These are phyloP conservation scores for Rhizopogon roseolus DNA, from an alignment of 768 basidiomycete species.

Conservation along the genomic window DNA sequence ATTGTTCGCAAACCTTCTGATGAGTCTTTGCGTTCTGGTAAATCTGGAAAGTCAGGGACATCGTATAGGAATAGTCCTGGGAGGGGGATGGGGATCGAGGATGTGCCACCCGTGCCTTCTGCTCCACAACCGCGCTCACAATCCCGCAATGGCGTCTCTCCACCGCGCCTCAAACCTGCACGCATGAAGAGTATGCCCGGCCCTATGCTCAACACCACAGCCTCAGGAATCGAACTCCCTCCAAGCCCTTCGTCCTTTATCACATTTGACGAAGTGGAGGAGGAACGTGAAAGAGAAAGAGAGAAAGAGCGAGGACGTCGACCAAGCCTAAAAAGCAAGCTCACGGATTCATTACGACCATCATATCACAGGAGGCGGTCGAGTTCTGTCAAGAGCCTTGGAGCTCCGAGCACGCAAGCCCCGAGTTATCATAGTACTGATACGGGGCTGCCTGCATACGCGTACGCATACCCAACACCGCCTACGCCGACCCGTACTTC, in stretches of 20 bases:
- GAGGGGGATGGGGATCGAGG: conserved; percentile 15
- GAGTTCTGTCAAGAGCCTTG: conserved; percentile 27
- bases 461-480: conserved; percentile 9
- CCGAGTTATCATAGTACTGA: conserved; percentile 18
- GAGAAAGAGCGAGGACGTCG: conserved; percentile 22
- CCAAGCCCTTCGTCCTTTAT: conserved; percentile 23
- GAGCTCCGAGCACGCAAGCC: conserved; percentile 24
- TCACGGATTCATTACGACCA: conserved; percentile 27
- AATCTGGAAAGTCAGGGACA: conserved; percentile 30
- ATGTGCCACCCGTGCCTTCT: conserved; percentile 26
- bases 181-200: conserved; percentile 53
- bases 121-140: neutral
- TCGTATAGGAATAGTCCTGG: conserved; percentile 18
- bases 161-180: conserved; percentile 13
- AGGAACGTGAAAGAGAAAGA: conserved; percentile 19
- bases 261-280: conserved; percentile 19
- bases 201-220: conserved; percentile 13
- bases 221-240: conserved; percentile 18
- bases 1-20: conserved; percentile 28
- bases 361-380: conserved; percentile 28
- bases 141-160: neutral
- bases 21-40: conserved; percentile 38
- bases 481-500: conserved; percentile 8
- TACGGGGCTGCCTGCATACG: conserved; percentile 17
- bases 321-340: conserved; percentile 26